Evolutionary conservation across 345 rosid species (phyloP).

Genomic region (Sisymbrium altissimum): DNA sequence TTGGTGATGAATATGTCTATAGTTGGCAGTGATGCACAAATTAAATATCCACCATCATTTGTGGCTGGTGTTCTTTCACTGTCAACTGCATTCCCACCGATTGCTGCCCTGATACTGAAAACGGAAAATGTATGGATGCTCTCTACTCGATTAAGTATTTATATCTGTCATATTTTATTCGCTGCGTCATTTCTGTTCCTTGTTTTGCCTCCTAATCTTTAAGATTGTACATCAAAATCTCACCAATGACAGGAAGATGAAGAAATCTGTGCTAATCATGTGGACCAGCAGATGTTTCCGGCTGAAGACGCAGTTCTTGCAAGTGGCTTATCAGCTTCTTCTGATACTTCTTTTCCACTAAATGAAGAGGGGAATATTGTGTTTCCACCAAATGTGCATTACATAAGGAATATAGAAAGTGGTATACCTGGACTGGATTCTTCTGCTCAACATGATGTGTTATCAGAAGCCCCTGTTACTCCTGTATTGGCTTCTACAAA

Average conservation of each 20-base stretch:
- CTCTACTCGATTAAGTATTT: not conserved
- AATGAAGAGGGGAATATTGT: constrained; percentile 33
- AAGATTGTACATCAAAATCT: constrained; percentile 27
- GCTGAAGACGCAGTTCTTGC: constrained; percentile 46
- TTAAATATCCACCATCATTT: constrained; percentile 74
- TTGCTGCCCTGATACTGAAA: constrained; percentile 46
- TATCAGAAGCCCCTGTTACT: constrained; percentile 53
- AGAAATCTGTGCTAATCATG: constrained; percentile 38
- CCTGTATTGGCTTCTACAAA: constrained; percentile 55
- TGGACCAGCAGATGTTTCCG: constrained; percentile 38
- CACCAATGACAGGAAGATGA: constrained; percentile 47
- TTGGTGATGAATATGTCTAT: constrained; percentile 56
- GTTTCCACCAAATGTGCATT: constrained; percentile 43
- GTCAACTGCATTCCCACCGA: constrained; percentile 67
- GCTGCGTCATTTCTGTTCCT: not conserved
- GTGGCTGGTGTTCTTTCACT: constrained; percentile 71
- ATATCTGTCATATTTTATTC: not conserved
- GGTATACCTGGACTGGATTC: constrained; percentile 85
- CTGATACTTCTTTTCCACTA: constrained; percentile 43
- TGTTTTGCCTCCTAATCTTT: constrained; percentile 14
- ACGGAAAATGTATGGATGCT: constrained; percentile 44
- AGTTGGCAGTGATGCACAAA: constrained; percentile 58
- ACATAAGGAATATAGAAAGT: constrained; percentile 46
- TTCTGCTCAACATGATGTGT: constrained; percentile 49
- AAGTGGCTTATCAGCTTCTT: constrained; percentile 44